Evolutionary conservation across 225 moss, liverwort and hornwort species (phyloP).

Genomic region (Pleurozium schreberi): DNA sequence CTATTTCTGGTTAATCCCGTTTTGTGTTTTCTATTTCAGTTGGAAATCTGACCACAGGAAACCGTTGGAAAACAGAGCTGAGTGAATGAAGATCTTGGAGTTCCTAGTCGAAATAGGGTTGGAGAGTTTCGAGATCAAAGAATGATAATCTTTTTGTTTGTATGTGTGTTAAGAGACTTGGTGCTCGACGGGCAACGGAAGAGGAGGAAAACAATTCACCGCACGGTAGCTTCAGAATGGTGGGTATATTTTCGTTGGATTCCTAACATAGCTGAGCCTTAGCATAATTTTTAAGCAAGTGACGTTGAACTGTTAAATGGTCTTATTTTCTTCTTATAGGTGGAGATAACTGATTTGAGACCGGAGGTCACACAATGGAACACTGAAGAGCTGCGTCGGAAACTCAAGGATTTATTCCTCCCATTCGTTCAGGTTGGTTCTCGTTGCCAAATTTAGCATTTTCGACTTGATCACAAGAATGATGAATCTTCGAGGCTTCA

Average conservation of each 20-base stretch:
- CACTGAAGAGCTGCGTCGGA: constrained; percentile 21
- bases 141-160: background rate
- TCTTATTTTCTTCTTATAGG: background rate
- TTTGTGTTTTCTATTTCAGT: background rate
- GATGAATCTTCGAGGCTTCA: background rate
- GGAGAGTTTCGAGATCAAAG: background rate
- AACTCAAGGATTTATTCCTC: constrained; percentile 37
- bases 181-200: constrained; percentile 20
- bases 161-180: constrained; percentile 11
- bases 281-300: background rate
- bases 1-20: background rate
- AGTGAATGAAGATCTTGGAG: background rate
- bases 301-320: background rate
- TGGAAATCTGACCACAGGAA: background rate
- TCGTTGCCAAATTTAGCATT: background rate
- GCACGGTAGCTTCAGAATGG: constrained; percentile 42
- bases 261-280: background rate
- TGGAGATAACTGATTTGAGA: constrained; percentile 28
- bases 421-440: constrained; percentile 25
- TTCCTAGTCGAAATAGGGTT: background rate
- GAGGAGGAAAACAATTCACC: constrained; percentile 43
- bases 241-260: background rate
- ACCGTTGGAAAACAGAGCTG: background rate
- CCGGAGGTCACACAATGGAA: constrained; percentile 14
- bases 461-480: background rate